Percentiles rank a stretch among this genome's conserved stretches.
These are phyloP conservation scores for Knufia fluminis DNA, from an alignment of 2,329 filamentous ascomycete genomes.

Conservation along the genomic window DNA sequence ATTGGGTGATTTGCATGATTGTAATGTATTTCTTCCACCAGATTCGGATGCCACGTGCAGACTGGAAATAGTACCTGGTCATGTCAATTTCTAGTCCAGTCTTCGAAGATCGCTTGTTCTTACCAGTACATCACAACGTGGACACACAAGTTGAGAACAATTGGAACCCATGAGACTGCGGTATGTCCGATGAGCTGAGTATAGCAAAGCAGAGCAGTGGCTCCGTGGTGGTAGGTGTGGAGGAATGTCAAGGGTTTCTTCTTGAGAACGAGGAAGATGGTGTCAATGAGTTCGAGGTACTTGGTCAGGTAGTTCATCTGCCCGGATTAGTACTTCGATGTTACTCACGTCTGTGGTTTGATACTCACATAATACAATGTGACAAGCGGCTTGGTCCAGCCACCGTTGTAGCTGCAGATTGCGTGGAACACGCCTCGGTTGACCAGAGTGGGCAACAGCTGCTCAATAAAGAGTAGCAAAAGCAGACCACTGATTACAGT, in stretches of 20 bases:
- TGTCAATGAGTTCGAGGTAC: constrained; percentile 91
- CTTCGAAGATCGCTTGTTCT: background rate
- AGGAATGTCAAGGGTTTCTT: constrained; percentile 99
- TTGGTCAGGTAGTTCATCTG: constrained; percentile 98
- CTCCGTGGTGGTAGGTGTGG: constrained; percentile 97
- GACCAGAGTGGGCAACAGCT: constrained; percentile 74
- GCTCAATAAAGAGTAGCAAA: constrained; percentile 78
- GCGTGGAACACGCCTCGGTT: constrained; percentile 77
- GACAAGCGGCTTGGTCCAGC: constrained; percentile 89
- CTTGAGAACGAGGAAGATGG: constrained; percentile 94
- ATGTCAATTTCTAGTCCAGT: constrained; percentile 39
- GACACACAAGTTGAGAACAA: constrained; percentile 82
- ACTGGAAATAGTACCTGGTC: constrained; percentile 99
- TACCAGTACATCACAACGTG: constrained; percentile 99
- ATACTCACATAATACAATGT: constrained; percentile 81
- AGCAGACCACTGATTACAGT: constrained; percentile 75
- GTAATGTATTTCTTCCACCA: constrained; percentile 99
- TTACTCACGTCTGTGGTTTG: constrained; percentile 27
- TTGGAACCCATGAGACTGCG: constrained; percentile 88
- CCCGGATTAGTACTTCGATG: background rate
- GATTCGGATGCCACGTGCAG: constrained; percentile 84
- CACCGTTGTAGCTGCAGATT: constrained; percentile 68
- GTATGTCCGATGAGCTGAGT: constrained; percentile 90
- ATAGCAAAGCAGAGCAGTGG: constrained; percentile 94
- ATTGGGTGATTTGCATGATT: constrained; percentile 91